Evolutionary conservation across 2,329 filamentous ascomycete species (phyloP).

Genomic region (Colletotrichum orchidophilum): DNA sequence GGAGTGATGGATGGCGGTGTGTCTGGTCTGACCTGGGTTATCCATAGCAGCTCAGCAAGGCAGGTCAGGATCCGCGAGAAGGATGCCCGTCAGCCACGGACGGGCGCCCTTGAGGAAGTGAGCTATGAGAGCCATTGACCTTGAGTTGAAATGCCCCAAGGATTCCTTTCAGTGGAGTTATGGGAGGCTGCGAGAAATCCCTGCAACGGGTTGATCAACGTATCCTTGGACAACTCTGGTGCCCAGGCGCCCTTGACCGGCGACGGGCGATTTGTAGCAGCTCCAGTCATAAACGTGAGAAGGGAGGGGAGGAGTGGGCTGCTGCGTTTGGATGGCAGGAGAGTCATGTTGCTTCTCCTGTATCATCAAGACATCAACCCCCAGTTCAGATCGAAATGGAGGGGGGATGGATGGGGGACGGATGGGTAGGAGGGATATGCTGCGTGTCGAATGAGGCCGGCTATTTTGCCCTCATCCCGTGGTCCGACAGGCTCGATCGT

Average conservation of each 20-base stretch:
- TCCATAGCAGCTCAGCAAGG: not conserved
- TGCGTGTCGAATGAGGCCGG: not conserved
- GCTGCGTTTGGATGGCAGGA: slow-evolving; percentile 16
- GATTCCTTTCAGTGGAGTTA: not conserved
- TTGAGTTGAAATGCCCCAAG: slow-evolving; percentile 3
- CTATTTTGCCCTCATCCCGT: not conserved
- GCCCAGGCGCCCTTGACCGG: slow-evolving; percentile 11
- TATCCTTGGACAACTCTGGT: not conserved
- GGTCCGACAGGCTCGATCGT: not conserved
- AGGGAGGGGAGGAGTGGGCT: not conserved
- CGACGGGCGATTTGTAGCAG: not conserved
- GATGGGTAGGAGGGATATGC: not conserved
- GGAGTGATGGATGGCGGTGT: not conserved
- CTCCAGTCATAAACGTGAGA: not conserved
- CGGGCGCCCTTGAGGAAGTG: not conserved
- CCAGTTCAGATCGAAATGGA: not conserved
- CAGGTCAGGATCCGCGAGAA: not conserved
- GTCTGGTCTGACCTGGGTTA: not conserved
- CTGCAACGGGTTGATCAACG: not conserved
- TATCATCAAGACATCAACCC: slow-evolving; percentile 13
- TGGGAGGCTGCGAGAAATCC: not conserved
- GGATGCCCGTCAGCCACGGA: not conserved
- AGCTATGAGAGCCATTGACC: not conserved
- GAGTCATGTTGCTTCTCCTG: slow-evolving; percentile 25
- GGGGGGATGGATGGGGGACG: no score